Evolutionary conservation across 495 filamentous ascomycete species (phyloP).

Genomic region (Penicillium lividum): DNA sequence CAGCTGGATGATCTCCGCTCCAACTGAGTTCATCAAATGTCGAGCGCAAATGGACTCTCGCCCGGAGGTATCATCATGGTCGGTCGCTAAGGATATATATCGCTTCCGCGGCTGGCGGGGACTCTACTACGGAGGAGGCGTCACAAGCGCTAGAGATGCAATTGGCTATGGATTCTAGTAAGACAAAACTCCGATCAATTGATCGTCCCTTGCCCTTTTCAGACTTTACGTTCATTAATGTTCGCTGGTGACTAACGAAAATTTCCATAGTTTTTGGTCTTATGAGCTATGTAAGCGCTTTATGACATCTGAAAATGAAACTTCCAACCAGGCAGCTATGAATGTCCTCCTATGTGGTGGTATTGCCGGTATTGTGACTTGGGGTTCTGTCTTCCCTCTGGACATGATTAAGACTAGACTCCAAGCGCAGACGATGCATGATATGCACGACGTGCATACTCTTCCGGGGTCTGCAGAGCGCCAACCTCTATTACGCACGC

Average conservation of each 20-base stretch:
- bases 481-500: slow-evolving; percentile 23
- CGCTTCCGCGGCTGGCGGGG: slow-evolving; percentile 64
- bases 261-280: slow-evolving; percentile 66
- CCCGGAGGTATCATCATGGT: slow-evolving; percentile 53
- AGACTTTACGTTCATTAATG: background rate
- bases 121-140: slow-evolving; percentile 72
- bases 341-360: slow-evolving; percentile 80
- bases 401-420: slow-evolving; percentile 88
- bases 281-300: slow-evolving; percentile 72
- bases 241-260: background rate
- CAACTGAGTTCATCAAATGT: slow-evolving; percentile 87
- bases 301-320: slow-evolving; percentile 44
- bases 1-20: slow-evolving; percentile 77
- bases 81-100: slow-evolving; percentile 61
- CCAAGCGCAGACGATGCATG: slow-evolving; percentile 61
- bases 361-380: slow-evolving; percentile 79
- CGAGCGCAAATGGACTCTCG: slow-evolving; percentile 63
- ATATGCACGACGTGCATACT: slow-evolving; percentile 6
- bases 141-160: slow-evolving; percentile 79
- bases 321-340: slow-evolving; percentile 49
- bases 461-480: slow-evolving; percentile 30
- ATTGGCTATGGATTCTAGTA: slow-evolving; percentile 93
- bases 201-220: background rate
- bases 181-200: slow-evolving; percentile 21
- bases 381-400: slow-evolving; percentile 83